Conservation (phyloP, 345 rosid genomes). For the Salix exigua region DNA sequence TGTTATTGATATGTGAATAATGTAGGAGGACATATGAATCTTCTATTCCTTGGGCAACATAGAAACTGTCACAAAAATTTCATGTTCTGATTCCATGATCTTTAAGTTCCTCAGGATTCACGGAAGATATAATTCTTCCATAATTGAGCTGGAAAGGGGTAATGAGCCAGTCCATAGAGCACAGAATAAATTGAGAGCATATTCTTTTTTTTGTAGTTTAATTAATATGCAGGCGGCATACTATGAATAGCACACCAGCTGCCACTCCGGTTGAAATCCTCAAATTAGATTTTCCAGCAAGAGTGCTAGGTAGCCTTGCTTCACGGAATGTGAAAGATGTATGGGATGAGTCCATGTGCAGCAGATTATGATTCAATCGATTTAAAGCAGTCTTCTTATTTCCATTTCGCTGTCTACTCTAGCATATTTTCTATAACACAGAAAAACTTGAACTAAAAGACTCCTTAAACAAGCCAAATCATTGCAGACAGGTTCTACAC, state of each 20-base stretch:
- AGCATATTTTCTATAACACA: not conserved
- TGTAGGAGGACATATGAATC: not conserved
- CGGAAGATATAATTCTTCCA: not conserved
- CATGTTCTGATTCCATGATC: no score
- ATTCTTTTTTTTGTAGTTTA: not conserved
- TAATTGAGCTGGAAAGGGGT: not conserved
- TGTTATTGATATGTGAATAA: not conserved
- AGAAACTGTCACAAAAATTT: not conserved
- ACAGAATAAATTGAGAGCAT: not conserved
- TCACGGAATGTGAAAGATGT: not conserved
- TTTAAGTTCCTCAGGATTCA: no score
- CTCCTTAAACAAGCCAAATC: not conserved
- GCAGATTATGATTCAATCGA: not conserved
- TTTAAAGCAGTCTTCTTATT: not conserved
- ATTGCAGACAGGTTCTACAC: not conserved
- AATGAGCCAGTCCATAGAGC: not conserved
- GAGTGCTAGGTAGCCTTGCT: not conserved
- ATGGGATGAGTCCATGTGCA: not conserved
- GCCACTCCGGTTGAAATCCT: not conserved
- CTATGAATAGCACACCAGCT: not conserved
- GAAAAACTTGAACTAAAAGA: not conserved
- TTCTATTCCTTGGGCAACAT: not conserved
- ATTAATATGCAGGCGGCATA: not conserved
- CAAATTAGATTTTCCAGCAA: not conserved
- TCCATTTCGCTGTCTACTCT: not conserved